phyloP scores from a whole-genome alignment of 2,329 filamentous ascomycete genomes.

The Fusarium heterosporum region DNA sequence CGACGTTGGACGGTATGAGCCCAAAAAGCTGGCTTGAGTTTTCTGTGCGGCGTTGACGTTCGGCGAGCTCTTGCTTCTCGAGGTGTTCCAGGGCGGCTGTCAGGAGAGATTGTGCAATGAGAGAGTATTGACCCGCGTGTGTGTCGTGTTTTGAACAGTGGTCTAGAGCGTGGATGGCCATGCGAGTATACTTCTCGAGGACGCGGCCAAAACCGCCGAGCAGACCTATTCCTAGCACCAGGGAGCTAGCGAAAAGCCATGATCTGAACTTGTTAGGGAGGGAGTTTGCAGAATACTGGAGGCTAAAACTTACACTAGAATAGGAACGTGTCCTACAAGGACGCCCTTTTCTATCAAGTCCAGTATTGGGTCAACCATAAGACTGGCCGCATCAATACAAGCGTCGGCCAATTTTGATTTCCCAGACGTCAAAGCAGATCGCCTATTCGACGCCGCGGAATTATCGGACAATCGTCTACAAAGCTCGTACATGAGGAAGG shows the following conservation, averaged over 20 bases:
- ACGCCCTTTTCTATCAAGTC: conserved; percentile 57
- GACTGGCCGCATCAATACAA: conserved; percentile 65
- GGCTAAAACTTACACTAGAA: conserved; percentile 60
- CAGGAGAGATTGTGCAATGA: conserved; percentile 64
- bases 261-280: conserved; percentile 52
- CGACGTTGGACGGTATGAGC: conserved; percentile 53
- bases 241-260: conserved; percentile 65
- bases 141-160: conserved; percentile 62
- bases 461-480: conserved; percentile 58
- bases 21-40: conserved; percentile 65
- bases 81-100: conserved; percentile 60
- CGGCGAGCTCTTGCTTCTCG: conserved; percentile 60
- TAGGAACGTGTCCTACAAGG: conserved; percentile 60
- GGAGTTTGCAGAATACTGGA: rapidly evolving
- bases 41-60: conserved; percentile 61
- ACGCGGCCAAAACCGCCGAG: conserved; percentile 64
- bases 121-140: conserved; percentile 64
- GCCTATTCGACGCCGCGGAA: conserved; percentile 18
- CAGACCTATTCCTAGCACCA: conserved; percentile 64
- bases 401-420: conserved; percentile 65
- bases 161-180: conserved; percentile 61
- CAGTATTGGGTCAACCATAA: conserved; percentile 64
- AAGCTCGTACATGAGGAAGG: conserved; percentile 68
- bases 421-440: conserved; percentile 52
- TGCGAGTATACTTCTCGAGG: conserved; percentile 62